Evolutionary conservation across 192 early-diverging fungal species (phyloP), one percentile per base, ranked within the genome.

Genomic region (Mortierella hygrophila): DNA sequence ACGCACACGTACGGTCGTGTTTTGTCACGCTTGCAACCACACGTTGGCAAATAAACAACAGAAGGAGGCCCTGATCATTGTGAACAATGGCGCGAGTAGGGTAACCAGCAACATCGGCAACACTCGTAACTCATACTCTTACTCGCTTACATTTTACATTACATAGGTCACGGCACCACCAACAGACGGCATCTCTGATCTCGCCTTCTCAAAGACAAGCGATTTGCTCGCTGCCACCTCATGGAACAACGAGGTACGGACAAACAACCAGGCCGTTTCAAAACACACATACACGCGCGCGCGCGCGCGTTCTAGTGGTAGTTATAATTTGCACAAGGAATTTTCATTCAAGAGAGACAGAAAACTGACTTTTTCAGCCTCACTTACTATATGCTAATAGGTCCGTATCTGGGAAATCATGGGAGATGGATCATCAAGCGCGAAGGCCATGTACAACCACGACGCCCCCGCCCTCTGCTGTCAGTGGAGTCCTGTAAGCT

Each of bases 361-460:
- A 21, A 18, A 35, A 70, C 20, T 38, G 20, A 70, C 69, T 3
- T 20, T 6, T 60, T 6, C n/a, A 26, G 6, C 5, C 16, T 57
- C 55, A 11, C 60, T 63, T 29, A 23, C 49, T 16, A 8, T 70
- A 35, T 70, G 65, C 23, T 57, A 57, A 32, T 90, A 98, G 96
- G 98, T 98, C 35, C 93, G 97, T 80, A 95, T 99, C 80, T 99
- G 95, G 92, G 97, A 99, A 85, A 92, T 98, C 44, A 93, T 95
- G 76, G 93, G 92, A 76, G 95, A 93, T 79, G 97, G 97, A 77
- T 89, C 90, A 38, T 93, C 97, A 4, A 82, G 93, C 32, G 94
- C 95, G n/a, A 97, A 97, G 88, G 96, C 97, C 16, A 78, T 92
- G 42, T 98, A 96, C 75, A 84, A 89, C 32, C 97, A 98, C 87